phyloP scores from a whole-genome alignment of 1,139 yeast species.

The Candida smagusa region DNA sequence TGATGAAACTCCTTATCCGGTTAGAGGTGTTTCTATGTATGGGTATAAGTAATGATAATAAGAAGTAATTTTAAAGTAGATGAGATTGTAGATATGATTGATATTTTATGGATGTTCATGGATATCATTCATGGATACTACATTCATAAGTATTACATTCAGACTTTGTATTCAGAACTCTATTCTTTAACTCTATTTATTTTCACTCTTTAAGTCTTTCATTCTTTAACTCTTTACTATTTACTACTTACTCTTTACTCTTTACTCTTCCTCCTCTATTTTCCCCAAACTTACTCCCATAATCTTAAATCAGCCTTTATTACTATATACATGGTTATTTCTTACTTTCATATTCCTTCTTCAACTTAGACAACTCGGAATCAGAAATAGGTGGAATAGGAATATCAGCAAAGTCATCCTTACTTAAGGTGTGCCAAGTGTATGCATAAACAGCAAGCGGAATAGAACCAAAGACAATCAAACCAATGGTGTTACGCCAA shows the following conservation, averaged over 20 bases:
- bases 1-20: constrained; percentile 18
- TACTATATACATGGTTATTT: constrained; percentile 18
- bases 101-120: too few relatives aligned
- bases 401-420: constrained; percentile 84
- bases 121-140: too few relatives aligned
- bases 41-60: constrained; percentile 7
- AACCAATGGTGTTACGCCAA: constrained; percentile 66
- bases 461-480: constrained; percentile 55
- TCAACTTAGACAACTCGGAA: constrained; percentile 67
- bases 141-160: too few relatives aligned
- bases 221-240: too few relatives aligned
- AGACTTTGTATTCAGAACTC: too few relatives aligned
- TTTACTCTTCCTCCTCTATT: too few relatives aligned
- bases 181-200: too few relatives aligned
- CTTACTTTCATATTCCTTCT: constrained; percentile 59
- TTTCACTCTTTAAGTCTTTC: too few relatives aligned
- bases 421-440: constrained; percentile 68
- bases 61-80: too few relatives aligned
- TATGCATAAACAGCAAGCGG: constrained; percentile 71
- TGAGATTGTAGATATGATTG: too few relatives aligned
- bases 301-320: not conserved
- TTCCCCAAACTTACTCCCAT: too few relatives aligned
- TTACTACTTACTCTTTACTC: too few relatives aligned
- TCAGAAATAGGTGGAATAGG: constrained; percentile 92
- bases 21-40: constrained; percentile 20